A percentile compares a stretch with the other conserved stretches of the same genome.
Evolutionary conservation across 305 asterid species (phyloP).

Genomic region (Fraxinus albicans): DNA sequence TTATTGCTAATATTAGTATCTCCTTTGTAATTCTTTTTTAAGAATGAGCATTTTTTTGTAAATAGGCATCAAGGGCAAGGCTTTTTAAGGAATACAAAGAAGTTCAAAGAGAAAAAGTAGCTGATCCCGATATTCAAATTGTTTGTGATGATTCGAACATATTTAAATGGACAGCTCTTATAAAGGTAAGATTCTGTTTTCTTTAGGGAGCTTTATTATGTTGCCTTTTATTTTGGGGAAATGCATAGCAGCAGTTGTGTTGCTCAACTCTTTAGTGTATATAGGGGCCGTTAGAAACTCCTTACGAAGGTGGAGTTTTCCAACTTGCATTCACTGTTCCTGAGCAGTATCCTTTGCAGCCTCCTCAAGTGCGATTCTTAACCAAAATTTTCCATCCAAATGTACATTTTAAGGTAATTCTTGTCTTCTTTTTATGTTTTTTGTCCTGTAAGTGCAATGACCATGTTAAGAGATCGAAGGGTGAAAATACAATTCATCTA

Average conservation of each 20-base stretch:
- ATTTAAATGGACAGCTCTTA: constrained; percentile 95
- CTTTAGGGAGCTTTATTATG: background rate
- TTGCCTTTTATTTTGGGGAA: background rate
- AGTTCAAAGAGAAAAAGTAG: constrained; percentile 85
- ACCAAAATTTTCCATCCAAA: constrained; percentile 98
- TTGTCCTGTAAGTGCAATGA: background rate
- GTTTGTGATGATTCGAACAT: constrained; percentile 92
- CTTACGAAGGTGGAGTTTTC: constrained; percentile 94
- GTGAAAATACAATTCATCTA: background rate
- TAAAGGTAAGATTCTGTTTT: constrained; percentile 48
- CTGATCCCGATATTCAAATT: constrained; percentile 93
- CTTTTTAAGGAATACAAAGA: constrained; percentile 95
- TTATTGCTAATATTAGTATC: background rate
- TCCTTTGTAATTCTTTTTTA: background rate
- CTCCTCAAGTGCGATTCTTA: constrained; percentile 97
- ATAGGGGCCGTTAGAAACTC: constrained; percentile 97
- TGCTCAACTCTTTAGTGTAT: constrained; percentile 28
- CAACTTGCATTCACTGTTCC: constrained; percentile 95
- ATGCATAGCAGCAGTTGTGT: background rate
- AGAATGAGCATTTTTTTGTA: background rate
- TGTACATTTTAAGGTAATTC: constrained; percentile 91
- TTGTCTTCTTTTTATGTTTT: background rate
- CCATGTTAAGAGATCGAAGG: background rate
- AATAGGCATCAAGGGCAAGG: constrained; percentile 89
- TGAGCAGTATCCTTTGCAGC: constrained; percentile 96